Evolutionary conservation across 2,329 filamentous ascomycete genomes (phyloP).

Genomic region (Colletotrichum tanaceti): DNA sequence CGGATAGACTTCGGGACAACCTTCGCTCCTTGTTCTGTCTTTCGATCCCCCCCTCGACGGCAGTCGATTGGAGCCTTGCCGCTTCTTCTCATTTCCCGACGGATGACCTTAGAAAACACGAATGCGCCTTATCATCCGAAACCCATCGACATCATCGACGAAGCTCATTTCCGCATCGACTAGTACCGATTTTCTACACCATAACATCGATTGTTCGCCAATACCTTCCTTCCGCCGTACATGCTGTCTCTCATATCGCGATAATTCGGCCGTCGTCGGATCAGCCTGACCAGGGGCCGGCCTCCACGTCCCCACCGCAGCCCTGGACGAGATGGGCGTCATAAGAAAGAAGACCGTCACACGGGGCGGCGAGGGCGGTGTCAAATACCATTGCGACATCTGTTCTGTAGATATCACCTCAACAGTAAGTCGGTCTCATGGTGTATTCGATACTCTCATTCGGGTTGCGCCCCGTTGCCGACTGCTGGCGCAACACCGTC

Average conservation of each 20-base stretch:
- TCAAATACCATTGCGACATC: slow-evolving; percentile 97
- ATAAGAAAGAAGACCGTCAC: slow-evolving; percentile 95
- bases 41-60: slow-evolving; percentile 27
- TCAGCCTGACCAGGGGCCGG: slow-evolving; percentile 39
- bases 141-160: slow-evolving; percentile 30
- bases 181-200: neutral
- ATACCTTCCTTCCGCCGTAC: neutral
- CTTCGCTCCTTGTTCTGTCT: slow-evolving; percentile 10
- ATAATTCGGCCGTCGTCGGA: slow-evolving; percentile 32
- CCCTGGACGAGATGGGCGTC: slow-evolving; percentile 76
- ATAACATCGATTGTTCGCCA: accelerated
- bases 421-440: slow-evolving; percentile 72
- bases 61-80: slow-evolving; percentile 27
- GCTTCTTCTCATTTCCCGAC: slow-evolving; percentile 20
- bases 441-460: slow-evolving; percentile 15
- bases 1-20: slow-evolving; percentile 31
- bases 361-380: slow-evolving; percentile 85
- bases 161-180: slow-evolving; percentile 12
- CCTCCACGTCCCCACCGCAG: slow-evolving; percentile 39
- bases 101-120: slow-evolving; percentile 22
- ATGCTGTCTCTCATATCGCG: slow-evolving; percentile 19
- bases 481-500: slow-evolving; percentile 24
- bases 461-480: slow-evolving; percentile 12
- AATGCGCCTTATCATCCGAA: slow-evolving; percentile 20
- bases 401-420: slow-evolving; percentile 97